Conservation (phyloP, 2,329 filamentous ascomycete genomes). For the Corynespora cassiicola region DNA sequence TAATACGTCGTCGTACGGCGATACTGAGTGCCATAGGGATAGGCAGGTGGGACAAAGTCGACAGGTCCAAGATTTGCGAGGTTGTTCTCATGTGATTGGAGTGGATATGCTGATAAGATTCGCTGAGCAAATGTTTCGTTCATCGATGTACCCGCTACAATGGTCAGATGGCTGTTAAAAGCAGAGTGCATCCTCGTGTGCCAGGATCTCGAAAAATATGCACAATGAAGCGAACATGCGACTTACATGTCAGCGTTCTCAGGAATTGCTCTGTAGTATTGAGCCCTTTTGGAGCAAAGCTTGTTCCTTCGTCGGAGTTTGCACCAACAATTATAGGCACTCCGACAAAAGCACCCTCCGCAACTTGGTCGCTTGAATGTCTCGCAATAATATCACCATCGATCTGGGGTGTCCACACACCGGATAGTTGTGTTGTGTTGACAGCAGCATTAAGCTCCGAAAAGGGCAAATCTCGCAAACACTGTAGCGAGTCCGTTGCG, state of each 20-base stretch:
- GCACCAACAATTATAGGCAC: constrained; percentile 67
- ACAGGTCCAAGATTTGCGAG: no score
- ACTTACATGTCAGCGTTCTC: no score
- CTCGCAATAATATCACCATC: constrained; percentile 62
- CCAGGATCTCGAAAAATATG: no score
- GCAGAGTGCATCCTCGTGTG: no score
- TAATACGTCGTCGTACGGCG: constrained; percentile 55
- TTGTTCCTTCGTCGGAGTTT: constrained; percentile 69
- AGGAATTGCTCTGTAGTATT: constrained; percentile 63
- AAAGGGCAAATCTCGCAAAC: constrained; percentile 67
- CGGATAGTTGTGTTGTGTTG: no score
- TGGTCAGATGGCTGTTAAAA: no score
- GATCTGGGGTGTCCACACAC: no score
- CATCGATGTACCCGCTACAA: no score
- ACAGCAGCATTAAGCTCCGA: constrained; percentile 58
- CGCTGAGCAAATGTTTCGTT: no score
- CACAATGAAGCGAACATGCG: no score
- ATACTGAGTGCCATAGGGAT: constrained; percentile 48
- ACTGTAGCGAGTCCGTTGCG: constrained; percentile 35
- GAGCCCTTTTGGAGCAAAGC: constrained; percentile 59
- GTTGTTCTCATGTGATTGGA: no score
- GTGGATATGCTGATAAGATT: no score
- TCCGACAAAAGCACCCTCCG: constrained; percentile 63
- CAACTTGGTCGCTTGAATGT: constrained; percentile 58
- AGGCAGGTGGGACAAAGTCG: constrained; percentile 16